Evolutionary conservation across 2,329 filamentous ascomycete species (phyloP).

Genomic region (Neopestalotiopsis sp.): DNA sequence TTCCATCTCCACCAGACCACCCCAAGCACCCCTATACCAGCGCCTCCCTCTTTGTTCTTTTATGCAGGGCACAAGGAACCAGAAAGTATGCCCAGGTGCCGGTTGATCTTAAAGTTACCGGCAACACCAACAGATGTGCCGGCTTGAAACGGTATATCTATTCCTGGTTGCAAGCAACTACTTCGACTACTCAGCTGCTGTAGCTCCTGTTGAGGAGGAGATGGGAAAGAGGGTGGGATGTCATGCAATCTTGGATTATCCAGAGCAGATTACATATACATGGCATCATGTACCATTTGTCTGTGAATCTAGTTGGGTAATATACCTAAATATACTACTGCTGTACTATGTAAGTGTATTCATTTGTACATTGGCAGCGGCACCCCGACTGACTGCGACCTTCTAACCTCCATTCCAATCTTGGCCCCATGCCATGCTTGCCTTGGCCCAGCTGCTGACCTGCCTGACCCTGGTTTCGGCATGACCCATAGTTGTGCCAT

Average conservation of each 20-base stretch:
- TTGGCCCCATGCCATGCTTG: neutral
- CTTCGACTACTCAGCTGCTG: neutral
- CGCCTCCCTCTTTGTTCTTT: neutral
- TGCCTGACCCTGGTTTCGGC: slow-evolving; percentile 13
- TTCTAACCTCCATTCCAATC: neutral
- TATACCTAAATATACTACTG: neutral
- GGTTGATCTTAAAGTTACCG: neutral
- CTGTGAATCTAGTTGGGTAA: neutral
- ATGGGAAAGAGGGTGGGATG: neutral
- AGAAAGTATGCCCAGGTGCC: slow-evolving; percentile 5
- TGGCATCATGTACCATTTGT: neutral
- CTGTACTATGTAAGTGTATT: neutral
- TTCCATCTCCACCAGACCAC: neutral
- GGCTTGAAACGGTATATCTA: neutral
- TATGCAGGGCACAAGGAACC: slow-evolving; percentile 16
- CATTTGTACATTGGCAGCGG: neutral
- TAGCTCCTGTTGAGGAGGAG: neutral
- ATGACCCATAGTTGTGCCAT: slow-evolving; percentile 5
- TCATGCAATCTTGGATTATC: neutral
- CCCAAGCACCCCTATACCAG: neutral
- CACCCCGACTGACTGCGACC: neutral
- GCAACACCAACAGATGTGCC: neutral
- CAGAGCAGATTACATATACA: neutral
- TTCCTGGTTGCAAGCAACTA: neutral
- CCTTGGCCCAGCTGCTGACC: neutral